Evolutionary conservation across 164 flowering plant genomes (phyloP), one percentile per base, ranked within the genome.

Genomic region (Malania oleifera): DNA sequence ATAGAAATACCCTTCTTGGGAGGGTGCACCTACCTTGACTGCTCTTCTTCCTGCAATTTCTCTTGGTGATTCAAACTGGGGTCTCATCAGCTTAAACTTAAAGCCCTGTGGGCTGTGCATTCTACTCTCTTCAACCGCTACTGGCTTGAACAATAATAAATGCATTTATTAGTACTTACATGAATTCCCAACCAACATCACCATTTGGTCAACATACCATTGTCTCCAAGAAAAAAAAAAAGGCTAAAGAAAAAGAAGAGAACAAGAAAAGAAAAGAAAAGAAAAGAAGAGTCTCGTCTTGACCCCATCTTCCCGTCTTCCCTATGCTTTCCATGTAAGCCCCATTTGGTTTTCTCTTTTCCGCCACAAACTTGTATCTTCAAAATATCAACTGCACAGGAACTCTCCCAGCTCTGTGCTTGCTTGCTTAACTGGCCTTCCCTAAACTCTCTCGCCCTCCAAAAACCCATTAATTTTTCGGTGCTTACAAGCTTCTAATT

Each of bases 201-300:
- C 43, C 60, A 19, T 28, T 67, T 67, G 67, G 83, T 80, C 85
- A 83, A 78, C 78, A 79, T 68, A 63, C 68, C 71, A 68, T 64
- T 74, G 54, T 70, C 65, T 52, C 70, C 60, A 12, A 48, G 20
- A 63, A 60, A 60, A n/a, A n/a, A n/a, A n/a, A n/a, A n/a, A n/a
- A n/a, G n/a, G 49, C 15, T 15, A 57, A 62, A 65, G 28, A 47
- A 63, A 40, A 63, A 52, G 65, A 67, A 54, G 34, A 59, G 20
- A 49, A 31, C 60, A 12, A 48, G 20, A 63, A 60, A 60, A n/a
- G n/a, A n/a, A n/a, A n/a, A n/a, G n/a, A n/a, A 62, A 65, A 24
- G 40, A 63, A 40, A 63, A 52, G 65, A 67, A 54, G 34, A 59
- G 20, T 44, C 26, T n/a, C n/a, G n/a, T n/a, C n/a, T n/a, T 4